These are phyloP conservation scores for Penicillium argentinense DNA, from an alignment of 495 filamentous ascomycete species.

Conservation along the genomic window DNA sequence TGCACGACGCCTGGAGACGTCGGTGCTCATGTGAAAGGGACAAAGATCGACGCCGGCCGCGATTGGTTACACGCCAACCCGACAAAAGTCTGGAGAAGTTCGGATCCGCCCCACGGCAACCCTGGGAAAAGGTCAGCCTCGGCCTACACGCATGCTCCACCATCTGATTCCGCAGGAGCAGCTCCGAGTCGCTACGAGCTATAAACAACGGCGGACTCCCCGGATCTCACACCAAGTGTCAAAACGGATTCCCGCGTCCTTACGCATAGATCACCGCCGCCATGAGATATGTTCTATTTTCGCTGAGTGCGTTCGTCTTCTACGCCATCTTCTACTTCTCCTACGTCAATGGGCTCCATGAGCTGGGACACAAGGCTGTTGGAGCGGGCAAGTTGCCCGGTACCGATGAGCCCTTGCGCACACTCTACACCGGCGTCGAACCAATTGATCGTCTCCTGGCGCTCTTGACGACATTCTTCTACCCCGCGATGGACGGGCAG, in stretches of 20 bases:
- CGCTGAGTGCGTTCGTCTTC: slow-evolving; percentile 40
- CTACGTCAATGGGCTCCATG: slow-evolving; percentile 40
- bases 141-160: slow-evolving; percentile 6
- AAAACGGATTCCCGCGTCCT: too few species aligned
- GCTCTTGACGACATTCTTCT: slow-evolving; percentile 55
- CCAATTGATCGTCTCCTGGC: slow-evolving; percentile 48
- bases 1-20: slow-evolving; percentile 19
- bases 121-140: slow-evolving; percentile 13
- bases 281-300: slow-evolving; percentile 38
- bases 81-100: slow-evolving; percentile 5
- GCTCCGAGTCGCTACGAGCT: not conserved
- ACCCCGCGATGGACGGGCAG: slow-evolving; percentile 51
- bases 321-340: slow-evolving; percentile 45
- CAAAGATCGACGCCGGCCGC: slow-evolving; percentile 14
- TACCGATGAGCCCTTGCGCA: slow-evolving; percentile 38
- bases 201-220: slow-evolving; percentile 1
- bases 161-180: slow-evolving; percentile 12
- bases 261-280: too few species aligned
- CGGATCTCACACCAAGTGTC: too few species aligned
- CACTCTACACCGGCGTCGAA: slow-evolving; percentile 51
- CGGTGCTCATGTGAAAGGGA: slow-evolving; percentile 14
- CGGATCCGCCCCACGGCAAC: slow-evolving; percentile 1
- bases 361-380: slow-evolving; percentile 26
- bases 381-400: slow-evolving; percentile 40
- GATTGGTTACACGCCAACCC: slow-evolving; percentile 1